phyloP scores from a whole-genome alignment of 805 yeast species.

The Phaffomyces thermotolerans region DNA sequence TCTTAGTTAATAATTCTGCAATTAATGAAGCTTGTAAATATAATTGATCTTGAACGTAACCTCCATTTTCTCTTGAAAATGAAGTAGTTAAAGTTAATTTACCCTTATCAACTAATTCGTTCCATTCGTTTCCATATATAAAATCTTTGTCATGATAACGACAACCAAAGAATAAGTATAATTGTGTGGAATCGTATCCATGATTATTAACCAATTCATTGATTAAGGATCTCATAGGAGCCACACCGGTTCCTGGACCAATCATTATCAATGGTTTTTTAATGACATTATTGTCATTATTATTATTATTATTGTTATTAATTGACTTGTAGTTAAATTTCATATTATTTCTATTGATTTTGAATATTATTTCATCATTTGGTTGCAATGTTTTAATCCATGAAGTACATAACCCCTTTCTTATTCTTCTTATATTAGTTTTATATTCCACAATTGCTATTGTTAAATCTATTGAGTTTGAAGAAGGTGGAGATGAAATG shows the following conservation, averaged over 20 bases:
- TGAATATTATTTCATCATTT: conserved; percentile 47
- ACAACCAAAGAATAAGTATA: conserved; percentile 70
- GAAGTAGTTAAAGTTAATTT: conserved; percentile 36
- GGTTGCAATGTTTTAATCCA: conserved; percentile 51
- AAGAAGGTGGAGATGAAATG: conserved; percentile 60
- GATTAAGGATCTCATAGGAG: conserved; percentile 78
- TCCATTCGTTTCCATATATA: conserved; percentile 54
- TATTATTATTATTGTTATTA: no score
- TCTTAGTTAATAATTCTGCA: conserved; percentile 43
- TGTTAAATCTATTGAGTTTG: conserved; percentile 49
- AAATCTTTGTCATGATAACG: conserved; percentile 60
- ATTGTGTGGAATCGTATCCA: conserved; percentile 20
- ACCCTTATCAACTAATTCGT: conserved; percentile 25
- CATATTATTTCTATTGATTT: conserved; percentile 41
- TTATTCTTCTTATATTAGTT: conserved; percentile 66
- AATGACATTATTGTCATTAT: no score
- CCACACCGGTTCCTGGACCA: conserved; percentile 95
- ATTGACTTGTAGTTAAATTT: conserved; percentile 20
- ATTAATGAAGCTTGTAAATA: conserved; percentile 44
- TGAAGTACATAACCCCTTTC: conserved; percentile 77
- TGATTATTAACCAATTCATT: conserved; percentile 27
- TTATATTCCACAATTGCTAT: conserved; percentile 82
- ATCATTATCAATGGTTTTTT: conserved; percentile 56
- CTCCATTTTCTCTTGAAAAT: conserved; percentile 46
- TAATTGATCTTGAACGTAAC: conserved; percentile 75